Evolutionary conservation across 2,329 filamentous ascomycete species (phyloP), one percentile per base, ranked within the genome.

Genomic region (Ilyonectria robusta): DNA sequence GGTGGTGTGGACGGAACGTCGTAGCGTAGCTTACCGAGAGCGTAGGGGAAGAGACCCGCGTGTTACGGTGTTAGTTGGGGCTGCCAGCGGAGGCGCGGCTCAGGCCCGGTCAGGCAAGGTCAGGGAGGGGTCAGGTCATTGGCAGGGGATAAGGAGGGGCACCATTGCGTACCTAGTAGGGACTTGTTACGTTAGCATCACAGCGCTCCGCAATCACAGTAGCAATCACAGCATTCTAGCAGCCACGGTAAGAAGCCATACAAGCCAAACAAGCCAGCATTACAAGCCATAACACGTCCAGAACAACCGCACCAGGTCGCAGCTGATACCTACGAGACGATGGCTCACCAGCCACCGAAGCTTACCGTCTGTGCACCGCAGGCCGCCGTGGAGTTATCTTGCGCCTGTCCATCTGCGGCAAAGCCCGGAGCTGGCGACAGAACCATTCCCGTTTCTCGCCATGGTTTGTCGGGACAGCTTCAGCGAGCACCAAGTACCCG

Each of bases 51-150:
- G 26, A 6, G 26, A 26, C 26, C 26, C 26, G 26, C 26, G 26
- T 26, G 26, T 26, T 26, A 26, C 26, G 17, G 50, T 31, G 23
- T 54, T 54, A 19, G 50, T 31, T 29, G 50, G 50, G 35, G 40
- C 37, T 23, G 54, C 6, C 54, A 55, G 37, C 13, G 33, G 54
- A 57, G 54, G 40, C 31, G 51, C 54, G 51, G 59, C 42, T 56
- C 50, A 48, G 59, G 42, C 59, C 51, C 50, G 61, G 13, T 46
- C 61, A 46, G 33, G 23, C 46, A n/a, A 40, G 56, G 29, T 48
- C 17, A 42, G 40, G 40, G 23, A n/a, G 54, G 42, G 21, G 48
- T 61, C 59, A 53, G 59, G 48, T 61, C 59, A 61, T 31, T 35
- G 50, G 17, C 50, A 53, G 48, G 50, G 33, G 31, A 53, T 53